Evolutionary conservation across 2,329 filamentous ascomycete genomes (phyloP), one percentile per base, ranked within the genome.

Genomic region (Microdochium trichocladiopsis): DNA sequence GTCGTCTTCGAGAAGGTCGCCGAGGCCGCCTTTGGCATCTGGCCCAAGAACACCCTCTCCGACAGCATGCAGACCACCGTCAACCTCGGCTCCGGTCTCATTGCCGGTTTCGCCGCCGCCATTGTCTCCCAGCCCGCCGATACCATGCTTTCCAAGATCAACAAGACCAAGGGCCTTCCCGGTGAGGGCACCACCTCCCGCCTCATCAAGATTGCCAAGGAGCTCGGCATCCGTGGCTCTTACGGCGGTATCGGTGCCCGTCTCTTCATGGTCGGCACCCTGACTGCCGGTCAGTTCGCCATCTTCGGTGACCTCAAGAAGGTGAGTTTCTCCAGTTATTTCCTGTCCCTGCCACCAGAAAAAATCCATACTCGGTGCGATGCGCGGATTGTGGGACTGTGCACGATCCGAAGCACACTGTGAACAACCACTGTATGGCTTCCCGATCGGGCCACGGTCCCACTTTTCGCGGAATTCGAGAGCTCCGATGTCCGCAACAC

Each of bases 91-190:
- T 85, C 85, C 63, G 86, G 86, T 84, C 75, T 89, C 61, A 78
- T 88, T 61, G 86, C 86, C 64, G 86, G 86, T 84, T 87, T 89
- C 72, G 86, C 86, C 61, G 86, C 86, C 60, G 86, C 86, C 65
- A 67, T 88, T 63, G 78, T 90, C 67, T 89, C 86, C 57, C 86
- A 90, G 72, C 86, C 86, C 61, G 86, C 86, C 67, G 86, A 90
- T 70, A 89, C 86, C 62, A 90, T 90, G 86, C 81, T 90, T 60
- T 84, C 80, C 73, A 88, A 88, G 82, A 88, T 89, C 78, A 89
- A 89, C 83, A 89, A 88, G 83, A 86, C 83, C 71, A 82, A 84
- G 61, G 86, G 84, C 72, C 73, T 80, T 52, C 86, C 86, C 53
- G 86, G 86, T 74, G 86, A 90, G 76, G 78, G 86, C 64, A 89